Base-by-base conservation (phyloP, 2,329 filamentous ascomycete genomes). In the Venturia pyrina region DNA sequence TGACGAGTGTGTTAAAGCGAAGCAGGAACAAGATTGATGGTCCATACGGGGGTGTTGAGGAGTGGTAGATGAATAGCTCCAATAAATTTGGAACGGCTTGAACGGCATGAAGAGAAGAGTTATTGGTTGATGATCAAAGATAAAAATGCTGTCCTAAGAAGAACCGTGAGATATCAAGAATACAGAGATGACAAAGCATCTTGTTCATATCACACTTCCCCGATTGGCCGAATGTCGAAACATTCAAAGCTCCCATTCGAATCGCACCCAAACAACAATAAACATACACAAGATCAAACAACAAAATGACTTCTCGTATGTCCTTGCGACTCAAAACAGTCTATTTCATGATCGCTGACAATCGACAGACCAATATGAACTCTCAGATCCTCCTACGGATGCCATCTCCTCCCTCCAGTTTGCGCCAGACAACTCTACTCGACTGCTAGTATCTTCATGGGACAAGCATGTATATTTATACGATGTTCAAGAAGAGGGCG, bases 371-470 rank as follows among this genome's bases (percentile, higher is more conserved):
- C 91, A 96, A 82, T 93, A 90, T 79, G 89, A 95, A 77, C 85
- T 97, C 73, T 83, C 87, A 68, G 86, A 91, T 71, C 88, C 92
- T 60, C 95, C 95, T 13, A 85, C 84, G 70, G 95, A 99, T 78
- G 90, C 89, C 71, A 89, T 98, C 72, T 96, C 93, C 61, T 83
- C 91, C 32, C 81, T 98, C 72, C 87, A 87, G 73, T 99, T 96
- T 82, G 91, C 93, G 69, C 90, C 91, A 44, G 80, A 83, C 68
- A 86, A 87, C n/a, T 83, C 88, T 3, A 86, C 83, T 65, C 89
- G 87, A 71, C 83, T 99, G 46, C 85, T 96, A n/a, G 93, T 93
- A 71, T 89, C 93, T 13, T 96, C 92, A 66, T 99, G 95, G 95
- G 93, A 98, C 78, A 91, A 88, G 77, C 86, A 91, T 75, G 86